These are phyloP conservation scores for Phytophthora lateralis DNA, from an alignment of 352 stramenopile species.

Conservation along the genomic window DNA sequence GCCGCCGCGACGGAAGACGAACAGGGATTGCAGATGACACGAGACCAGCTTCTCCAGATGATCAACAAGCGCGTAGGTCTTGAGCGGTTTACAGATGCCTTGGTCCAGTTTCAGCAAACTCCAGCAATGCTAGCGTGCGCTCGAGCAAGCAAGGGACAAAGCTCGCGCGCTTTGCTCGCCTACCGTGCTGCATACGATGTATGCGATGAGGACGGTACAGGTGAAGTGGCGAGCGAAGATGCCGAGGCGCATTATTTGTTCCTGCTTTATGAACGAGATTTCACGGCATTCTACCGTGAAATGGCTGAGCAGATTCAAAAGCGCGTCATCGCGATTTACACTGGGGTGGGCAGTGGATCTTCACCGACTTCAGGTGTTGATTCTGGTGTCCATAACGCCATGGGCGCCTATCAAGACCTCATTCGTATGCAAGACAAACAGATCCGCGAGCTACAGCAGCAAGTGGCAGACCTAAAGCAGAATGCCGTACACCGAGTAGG, in stretches of 20 bases:
- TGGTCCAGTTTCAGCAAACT: conserved; percentile 73
- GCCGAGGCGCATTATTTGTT: conserved; percentile 57
- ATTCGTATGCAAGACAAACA: conserved; percentile 85
- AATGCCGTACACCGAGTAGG: neutral
- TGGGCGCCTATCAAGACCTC: conserved; percentile 74
- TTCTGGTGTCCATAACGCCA: conserved; percentile 28
- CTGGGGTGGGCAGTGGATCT: conserved; percentile 32
- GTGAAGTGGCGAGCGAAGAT: conserved; percentile 7
- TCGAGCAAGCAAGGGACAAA: conserved; percentile 45
- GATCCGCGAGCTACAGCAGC: conserved; percentile 57
- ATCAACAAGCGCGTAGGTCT: conserved; percentile 70
- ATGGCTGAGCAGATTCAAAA: conserved; percentile 66
- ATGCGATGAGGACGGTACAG: conserved; percentile 13
- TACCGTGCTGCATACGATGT: conserved; percentile 44
- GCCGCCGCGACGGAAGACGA: conserved; percentile 12
- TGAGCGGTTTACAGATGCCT: conserved; percentile 64
- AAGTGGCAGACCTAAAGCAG: conserved; percentile 32
- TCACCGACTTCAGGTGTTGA: conserved; percentile 10
- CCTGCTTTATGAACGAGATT: conserved; percentile 70
- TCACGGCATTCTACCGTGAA: conserved; percentile 52
- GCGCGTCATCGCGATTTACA: conserved; percentile 72
- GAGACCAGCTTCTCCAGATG: conserved; percentile 70
- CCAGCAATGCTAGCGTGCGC: conserved; percentile 51
- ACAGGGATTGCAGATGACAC: conserved; percentile 42
- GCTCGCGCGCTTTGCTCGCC: conserved; percentile 42